A percentile compares a stretch with the other conserved stretches of the same genome.
phyloP scores from a whole-genome alignment of 495 filamentous ascomycete genomes.

The Aspergillus conjunctus region DNA sequence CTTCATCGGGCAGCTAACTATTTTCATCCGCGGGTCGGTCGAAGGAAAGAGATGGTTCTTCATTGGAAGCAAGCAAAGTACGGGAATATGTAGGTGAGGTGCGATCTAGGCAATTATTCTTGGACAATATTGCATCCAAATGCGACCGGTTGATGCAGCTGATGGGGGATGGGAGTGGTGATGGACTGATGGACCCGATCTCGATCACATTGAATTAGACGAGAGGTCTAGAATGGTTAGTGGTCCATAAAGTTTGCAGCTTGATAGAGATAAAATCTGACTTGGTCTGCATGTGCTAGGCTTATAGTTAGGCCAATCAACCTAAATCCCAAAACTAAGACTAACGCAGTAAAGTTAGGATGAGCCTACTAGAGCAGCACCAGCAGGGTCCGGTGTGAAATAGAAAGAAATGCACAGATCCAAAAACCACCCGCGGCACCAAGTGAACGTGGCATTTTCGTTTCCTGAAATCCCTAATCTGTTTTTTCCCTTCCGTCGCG shows the following conservation, averaged over 20 bases:
- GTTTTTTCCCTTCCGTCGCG: no score
- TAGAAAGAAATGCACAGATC: not conserved
- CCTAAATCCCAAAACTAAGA: slow-evolving; percentile 1
- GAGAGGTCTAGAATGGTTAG: not conserved
- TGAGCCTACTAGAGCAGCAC: not conserved
- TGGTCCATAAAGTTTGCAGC: not conserved
- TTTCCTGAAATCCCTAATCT: no score
- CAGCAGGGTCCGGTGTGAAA: not conserved
- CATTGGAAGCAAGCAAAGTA: no score
- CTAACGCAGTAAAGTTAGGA: slow-evolving; percentile 1
- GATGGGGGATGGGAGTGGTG: no score
- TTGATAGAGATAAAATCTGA: not conserved
- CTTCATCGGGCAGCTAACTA: no score
- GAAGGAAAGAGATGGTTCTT: no score
- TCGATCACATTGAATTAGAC: not conserved
- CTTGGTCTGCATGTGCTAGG: slow-evolving; percentile 4
- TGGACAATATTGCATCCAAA: no score
- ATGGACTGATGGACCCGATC: not conserved
- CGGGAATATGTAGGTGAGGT: no score
- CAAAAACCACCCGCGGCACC: not conserved
- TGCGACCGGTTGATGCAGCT: no score
- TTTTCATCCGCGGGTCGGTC: no score
- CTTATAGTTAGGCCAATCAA: slow-evolving; percentile 4
- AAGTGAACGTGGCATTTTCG: not conserved
- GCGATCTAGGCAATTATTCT: no score